Evolutionary conservation across 768 basidiomycete genomes (phyloP), one percentile per base, ranked within the genome.

Genomic region (Inosperma sp.): DNA sequence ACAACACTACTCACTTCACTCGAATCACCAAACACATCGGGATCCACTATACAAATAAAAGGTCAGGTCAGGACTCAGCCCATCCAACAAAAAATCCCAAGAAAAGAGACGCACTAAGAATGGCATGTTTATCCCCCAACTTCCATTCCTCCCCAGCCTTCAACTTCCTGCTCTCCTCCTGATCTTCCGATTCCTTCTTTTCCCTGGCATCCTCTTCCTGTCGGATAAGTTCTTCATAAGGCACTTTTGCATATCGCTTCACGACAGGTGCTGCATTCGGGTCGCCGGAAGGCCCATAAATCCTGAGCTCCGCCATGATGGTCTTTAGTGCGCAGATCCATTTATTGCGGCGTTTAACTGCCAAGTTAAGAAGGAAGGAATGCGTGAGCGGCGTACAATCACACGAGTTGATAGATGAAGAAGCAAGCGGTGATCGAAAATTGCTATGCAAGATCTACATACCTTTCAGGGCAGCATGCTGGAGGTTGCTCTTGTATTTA

Each of bases 311-410:
- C 22, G 75, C 79, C 53, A 90, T 70, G 41, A 80, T 76, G 37
- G 77, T 63, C 68, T 93, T 94, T 48, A 96, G 74, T 13, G 87
- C 86, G 65, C 90, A 93, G 35, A 93, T 78, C 91, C 91, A 94
- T 68, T 91, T 94, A 73, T 93, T 93, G 29, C 89, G 79, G 48
- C 91, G 79, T 67, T 84, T 83, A 2, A 84, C 84, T 83, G 61
- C 23, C 33, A 42, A 46, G 36, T 30, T 39, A 34, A 52, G 46
- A 53, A 55, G 17, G 59, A 48, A 29, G 52, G 22, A 31, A 19
- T 51, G 44, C 42, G 41, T 12, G 37, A 52, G 41, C 30, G 37
- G 22, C 23, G 13, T 30, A 45, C 19, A 19, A 40, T 26, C n/a
- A 19, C 17, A n/a, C 41, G 8, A 27, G 27, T 29, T 12, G 19